phyloP scores from a whole-genome alignment of 306 rosid genomes.

The Quercus suber region DNA sequence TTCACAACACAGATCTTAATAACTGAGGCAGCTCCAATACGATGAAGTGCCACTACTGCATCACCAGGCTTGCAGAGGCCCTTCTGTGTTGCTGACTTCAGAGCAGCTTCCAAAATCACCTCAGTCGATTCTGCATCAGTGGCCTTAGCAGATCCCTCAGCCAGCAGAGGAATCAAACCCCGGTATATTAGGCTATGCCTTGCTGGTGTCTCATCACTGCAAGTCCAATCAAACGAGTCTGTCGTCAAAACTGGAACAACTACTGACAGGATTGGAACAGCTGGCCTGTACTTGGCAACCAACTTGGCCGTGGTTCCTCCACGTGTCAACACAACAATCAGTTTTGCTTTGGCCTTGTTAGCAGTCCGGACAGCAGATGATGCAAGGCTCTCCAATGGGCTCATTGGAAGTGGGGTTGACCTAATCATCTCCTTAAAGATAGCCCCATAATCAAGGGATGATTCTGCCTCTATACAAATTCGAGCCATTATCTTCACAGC shows the following conservation, averaged over 20 bases:
- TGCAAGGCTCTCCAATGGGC: constrained; percentile 97
- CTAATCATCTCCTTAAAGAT: constrained; percentile 92
- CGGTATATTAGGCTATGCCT: constrained; percentile 92
- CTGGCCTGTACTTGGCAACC: constrained; percentile 93
- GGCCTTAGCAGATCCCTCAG: constrained; percentile 94
- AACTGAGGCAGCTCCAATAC: constrained; percentile 80
- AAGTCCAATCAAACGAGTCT: constrained; percentile 86
- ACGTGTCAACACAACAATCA: constrained; percentile 85
- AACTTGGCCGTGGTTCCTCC: constrained; percentile 89
- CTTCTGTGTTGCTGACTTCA: constrained; percentile 70
- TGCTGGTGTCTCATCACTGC: constrained; percentile 90
- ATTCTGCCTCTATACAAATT: constrained; percentile 89
- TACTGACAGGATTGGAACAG: constrained; percentile 88
- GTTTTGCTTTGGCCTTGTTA: constrained; percentile 85
- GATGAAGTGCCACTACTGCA: constrained; percentile 91
- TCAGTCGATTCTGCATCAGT: constrained; percentile 99
- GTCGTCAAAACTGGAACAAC: constrained; percentile 94
- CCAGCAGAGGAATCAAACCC: constrained; percentile 87
- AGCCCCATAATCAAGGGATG: constrained; percentile 88
- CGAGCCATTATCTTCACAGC: constrained; percentile 95
- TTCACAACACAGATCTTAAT: constrained; percentile 91
- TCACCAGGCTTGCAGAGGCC: constrained; percentile 78
- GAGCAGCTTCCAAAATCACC: constrained; percentile 85
- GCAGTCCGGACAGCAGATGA: constrained; percentile 94
- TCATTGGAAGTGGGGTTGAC: constrained; percentile 94